These are phyloP conservation scores for Fraxinus ornus DNA, from an alignment of 305 asterid species.

Conservation along the genomic window DNA sequence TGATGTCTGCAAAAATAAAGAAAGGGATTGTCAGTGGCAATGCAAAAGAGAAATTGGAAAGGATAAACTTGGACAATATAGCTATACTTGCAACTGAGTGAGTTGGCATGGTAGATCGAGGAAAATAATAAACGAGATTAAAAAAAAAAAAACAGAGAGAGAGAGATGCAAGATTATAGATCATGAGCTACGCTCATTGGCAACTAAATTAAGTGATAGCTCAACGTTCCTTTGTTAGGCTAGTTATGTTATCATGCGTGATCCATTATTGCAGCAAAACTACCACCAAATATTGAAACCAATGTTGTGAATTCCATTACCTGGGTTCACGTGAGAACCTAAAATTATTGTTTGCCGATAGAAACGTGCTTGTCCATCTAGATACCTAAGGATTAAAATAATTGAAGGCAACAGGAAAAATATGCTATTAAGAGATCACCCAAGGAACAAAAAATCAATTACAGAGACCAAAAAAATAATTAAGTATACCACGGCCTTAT, in stretches of 20 bases:
- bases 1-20: constrained; percentile 60
- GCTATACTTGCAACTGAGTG: constrained; percentile 6
- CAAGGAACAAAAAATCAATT: constrained; percentile 3
- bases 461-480: constrained; percentile 5
- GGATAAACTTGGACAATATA: constrained; percentile 4
- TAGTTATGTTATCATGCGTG: background rate
- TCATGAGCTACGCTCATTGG: background rate
- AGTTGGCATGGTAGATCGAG: constrained; percentile 1
- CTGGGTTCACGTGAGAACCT: constrained; percentile 85
- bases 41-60: background rate
- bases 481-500: constrained; percentile 76
- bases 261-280: constrained; percentile 14
- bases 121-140: background rate
- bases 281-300: background rate
- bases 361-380: constrained; percentile 82
- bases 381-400: constrained; percentile 52
- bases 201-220: constrained; percentile 5
- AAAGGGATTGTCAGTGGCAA: background rate
- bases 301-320: constrained; percentile 33
- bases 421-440: constrained; percentile 9
- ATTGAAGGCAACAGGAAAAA: constrained; percentile 17
- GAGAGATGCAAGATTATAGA: background rate
- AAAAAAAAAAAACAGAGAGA: too few species aligned
- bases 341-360: constrained; percentile 84
- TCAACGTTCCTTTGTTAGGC: background rate